Evolutionary conservation across 2,329 filamentous ascomycete species (phyloP), one percentile per base, ranked within the genome.

Genomic region (Juglanconis juglandina): DNA sequence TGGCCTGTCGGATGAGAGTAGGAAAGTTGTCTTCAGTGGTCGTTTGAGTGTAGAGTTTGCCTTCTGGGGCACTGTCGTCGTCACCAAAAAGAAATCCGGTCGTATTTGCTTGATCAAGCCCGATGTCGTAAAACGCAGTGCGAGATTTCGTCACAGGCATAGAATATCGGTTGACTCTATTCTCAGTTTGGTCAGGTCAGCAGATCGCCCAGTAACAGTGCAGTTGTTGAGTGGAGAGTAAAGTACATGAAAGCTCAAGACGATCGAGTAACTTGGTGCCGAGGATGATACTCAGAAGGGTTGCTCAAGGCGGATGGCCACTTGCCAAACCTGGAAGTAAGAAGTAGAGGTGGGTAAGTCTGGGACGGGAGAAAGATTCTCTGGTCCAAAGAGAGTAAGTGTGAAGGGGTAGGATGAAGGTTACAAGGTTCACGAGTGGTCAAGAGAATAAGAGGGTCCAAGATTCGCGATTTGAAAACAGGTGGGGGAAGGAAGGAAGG

Each of bases 31-130:
- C 91, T 69, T 96, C 89, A 53, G 85, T 87, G 65, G 87, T 86
- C 58, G 88, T 86, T 76, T 90, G 84, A 72, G 88, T 84, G 64
- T 91, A 80, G 72, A 88, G 89, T 65, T 82, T 87, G 70, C 86
- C 87, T 66, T 88, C 83, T 62, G 89, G 87, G 51, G 71, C 71
- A 57, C 75, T 71, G 58, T 92, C 87, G 62, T 92, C 91, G 68
- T 92, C 90, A 62, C 89, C 89, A 71, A 97, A 96, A 42, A 96
- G 80, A 70, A 96, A 96, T 58, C 90, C 87, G 33, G 91, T 85
- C 11, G 91, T 92, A 76, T 95, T 93, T 69, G 92, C 92, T 66
- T 91, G 88, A 64, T 95, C 92, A 60, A 96, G 79, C 44, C 84
- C 84, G 67, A 87, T 81, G 66, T 88, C 87, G 70, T 89, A 87